Evolutionary conservation across 108 stramenopile genomes (phyloP), one percentile per base, ranked within the genome.

Genomic region (Aurantiochytrium sp.): DNA sequence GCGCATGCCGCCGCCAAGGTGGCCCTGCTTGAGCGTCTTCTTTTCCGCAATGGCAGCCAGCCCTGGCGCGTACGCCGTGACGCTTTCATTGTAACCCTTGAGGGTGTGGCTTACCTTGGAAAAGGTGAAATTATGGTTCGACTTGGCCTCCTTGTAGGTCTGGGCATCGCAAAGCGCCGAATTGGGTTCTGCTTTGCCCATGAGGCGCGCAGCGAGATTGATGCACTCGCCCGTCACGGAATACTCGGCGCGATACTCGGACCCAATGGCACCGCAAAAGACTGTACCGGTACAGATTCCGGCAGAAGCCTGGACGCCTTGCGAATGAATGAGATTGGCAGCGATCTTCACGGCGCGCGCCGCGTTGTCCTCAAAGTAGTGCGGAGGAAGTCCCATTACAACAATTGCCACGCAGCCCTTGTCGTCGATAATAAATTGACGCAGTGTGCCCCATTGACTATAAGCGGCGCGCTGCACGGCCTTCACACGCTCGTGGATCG

Each of bases 161-260:
- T 57, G n/a, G 42, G 58, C 10, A 43, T 90, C 90, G 42, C 58
- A 87, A 28, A 92, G 45, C 19, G 88, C 72, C n/a, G 5, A 53
- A 19, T 90, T 88, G 4, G 87, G 87, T 18, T 73, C 43, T 5
- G 90, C 88, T 43, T 90, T 90, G 51, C 83, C 71, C 92, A 92
- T 92, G n/a, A 92, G 88, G 3, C 92, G 35, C 19, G 92, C 92
- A 10, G 90, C 58, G 28, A 92, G 72, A 69, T 91, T 92, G 5
- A 92, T 88, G 60, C 45, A 71, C 45, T 89, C 72, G 18, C 92
- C 92, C 0, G 90, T 72, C n/a, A 89, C 88, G 21, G 91, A 88
- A 42, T 88, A 92, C 43, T 92, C 92, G 19, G 58, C 60, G 47
- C 92, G 90, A 5, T 43, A 58, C 28, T 44, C 43, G 47, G 87